These are phyloP conservation scores for Bonnemaisonia californica DNA, from an alignment of 31 red algal species.

Conservation along the genomic window DNA sequence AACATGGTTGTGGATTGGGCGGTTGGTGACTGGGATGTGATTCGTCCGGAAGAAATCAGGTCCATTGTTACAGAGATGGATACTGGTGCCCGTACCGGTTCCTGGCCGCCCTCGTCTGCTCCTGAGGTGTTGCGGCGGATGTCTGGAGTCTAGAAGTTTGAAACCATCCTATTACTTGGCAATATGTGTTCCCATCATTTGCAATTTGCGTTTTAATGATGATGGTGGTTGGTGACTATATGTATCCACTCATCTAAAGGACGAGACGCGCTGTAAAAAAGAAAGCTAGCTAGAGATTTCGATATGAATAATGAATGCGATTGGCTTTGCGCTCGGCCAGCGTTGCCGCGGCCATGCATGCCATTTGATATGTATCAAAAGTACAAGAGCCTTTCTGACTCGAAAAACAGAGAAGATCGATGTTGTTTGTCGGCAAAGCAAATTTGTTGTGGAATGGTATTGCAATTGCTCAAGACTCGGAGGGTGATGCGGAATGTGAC, in stretches of 20 bases:
- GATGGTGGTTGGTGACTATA: background rate
- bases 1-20: constrained; percentile 34
- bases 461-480: background rate
- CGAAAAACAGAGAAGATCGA: background rate
- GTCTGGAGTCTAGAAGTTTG: background rate
- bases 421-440: background rate
- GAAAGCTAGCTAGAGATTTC: constrained; percentile 1
- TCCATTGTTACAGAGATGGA: constrained; percentile 45
- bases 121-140: constrained; percentile 33
- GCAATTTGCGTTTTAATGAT: background rate
- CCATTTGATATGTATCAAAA: too few species aligned
- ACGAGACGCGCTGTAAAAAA: background rate
- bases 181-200: background rate
- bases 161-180: too few species aligned
- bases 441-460: background rate
- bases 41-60: constrained; percentile 32
- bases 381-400: background rate
- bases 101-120: constrained; percentile 18
- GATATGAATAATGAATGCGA: background rate
- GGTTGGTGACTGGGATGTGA: constrained; percentile 25
- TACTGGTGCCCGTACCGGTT: constrained; percentile 21
- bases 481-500: too few species aligned
- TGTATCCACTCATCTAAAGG: background rate
- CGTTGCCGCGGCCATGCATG: too few species aligned
- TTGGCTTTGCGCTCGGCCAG: background rate